phyloP scores from a whole-genome alignment of 441 rosid species.

The Pelargonium citronellum region DNA sequence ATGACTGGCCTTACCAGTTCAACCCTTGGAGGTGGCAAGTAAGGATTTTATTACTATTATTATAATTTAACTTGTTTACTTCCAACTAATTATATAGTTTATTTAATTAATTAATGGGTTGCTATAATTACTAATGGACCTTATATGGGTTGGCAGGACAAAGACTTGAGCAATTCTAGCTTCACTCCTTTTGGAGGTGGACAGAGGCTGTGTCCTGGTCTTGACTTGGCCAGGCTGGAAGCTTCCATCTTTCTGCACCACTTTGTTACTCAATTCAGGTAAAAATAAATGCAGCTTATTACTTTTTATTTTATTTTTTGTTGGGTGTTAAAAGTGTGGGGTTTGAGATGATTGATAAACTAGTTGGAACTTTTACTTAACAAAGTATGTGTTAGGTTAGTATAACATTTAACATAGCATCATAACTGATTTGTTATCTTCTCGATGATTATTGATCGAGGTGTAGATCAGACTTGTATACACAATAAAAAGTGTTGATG shows the following conservation, averaged over 20 bases:
- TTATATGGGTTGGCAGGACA: constrained; percentile 39
- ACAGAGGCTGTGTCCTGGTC: constrained; percentile 89
- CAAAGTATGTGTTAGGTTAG: no score
- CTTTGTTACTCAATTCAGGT: constrained; percentile 86
- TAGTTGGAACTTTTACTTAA: no score
- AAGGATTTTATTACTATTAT: constrained; percentile 27
- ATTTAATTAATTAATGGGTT: neutral
- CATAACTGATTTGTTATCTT: no score
- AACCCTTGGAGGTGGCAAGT: constrained; percentile 99
- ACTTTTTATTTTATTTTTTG: neutral
- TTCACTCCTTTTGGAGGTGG: constrained; percentile 99
- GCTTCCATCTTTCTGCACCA: constrained; percentile 82
- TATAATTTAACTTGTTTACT: neutral
- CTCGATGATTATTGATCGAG: no score
- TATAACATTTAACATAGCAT: no score
- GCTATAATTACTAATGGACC: constrained; percentile 6
- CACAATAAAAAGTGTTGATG: no score
- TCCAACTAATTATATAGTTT: neutral
- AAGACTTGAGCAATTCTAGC: constrained; percentile 41
- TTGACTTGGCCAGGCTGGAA: constrained; percentile 93
- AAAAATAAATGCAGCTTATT: constrained; percentile 11
- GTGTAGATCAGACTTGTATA: no score
- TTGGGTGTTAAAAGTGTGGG: neutral
- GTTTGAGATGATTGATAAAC: no score
- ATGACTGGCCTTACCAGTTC: constrained; percentile 71